Evolutionary conservation across 1,284 basidiomycete species (phyloP).

Genomic region (Boletus sp.): DNA sequence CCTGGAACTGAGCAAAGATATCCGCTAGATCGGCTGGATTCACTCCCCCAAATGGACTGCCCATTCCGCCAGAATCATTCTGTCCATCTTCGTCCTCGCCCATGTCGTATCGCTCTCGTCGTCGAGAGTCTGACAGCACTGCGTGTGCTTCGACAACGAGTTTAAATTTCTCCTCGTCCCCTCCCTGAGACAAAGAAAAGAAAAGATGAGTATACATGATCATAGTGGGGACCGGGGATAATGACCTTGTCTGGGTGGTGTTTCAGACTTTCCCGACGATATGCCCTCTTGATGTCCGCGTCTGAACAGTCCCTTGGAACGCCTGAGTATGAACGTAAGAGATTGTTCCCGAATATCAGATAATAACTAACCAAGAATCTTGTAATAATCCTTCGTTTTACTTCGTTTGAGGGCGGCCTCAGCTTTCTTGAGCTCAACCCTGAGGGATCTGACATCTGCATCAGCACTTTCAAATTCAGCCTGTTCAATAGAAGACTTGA

Average conservation of each 20-base stretch:
- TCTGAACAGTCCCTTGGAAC: slow-evolving; percentile 58
- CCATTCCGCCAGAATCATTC: slow-evolving; percentile 43
- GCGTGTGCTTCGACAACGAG: slow-evolving; percentile 73
- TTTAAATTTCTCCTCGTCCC: slow-evolving; percentile 86
- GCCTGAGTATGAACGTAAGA: slow-evolving; percentile 41
- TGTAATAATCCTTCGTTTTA: slow-evolving; percentile 85
- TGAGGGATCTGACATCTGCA: slow-evolving; percentile 60
- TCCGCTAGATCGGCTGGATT: slow-evolving; percentile 52
- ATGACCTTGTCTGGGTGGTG: slow-evolving; percentile 82
- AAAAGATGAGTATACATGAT: slow-evolving; percentile 4
- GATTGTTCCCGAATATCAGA: not conserved
- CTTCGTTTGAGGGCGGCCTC: slow-evolving; percentile 75
- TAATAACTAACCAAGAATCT: slow-evolving; percentile 50
- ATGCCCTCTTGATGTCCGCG: slow-evolving; percentile 76
- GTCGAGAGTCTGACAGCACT: slow-evolving; percentile 68
- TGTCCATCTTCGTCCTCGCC: slow-evolving; percentile 74
- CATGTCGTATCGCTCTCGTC: slow-evolving; percentile 68
- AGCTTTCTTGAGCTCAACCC: slow-evolving; percentile 69
- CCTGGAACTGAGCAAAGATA: slow-evolving; percentile 61
- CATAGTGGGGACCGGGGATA: not conserved
- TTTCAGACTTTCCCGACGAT: slow-evolving; percentile 70
- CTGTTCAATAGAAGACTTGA: slow-evolving; percentile 72
- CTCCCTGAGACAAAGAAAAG: slow-evolving; percentile 46
- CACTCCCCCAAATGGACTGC: slow-evolving; percentile 30
- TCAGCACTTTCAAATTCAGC: slow-evolving; percentile 57